These are phyloP conservation scores for Thelephora aurantiotincta DNA, from an alignment of 768 basidiomycete species.

Conservation along the genomic window DNA sequence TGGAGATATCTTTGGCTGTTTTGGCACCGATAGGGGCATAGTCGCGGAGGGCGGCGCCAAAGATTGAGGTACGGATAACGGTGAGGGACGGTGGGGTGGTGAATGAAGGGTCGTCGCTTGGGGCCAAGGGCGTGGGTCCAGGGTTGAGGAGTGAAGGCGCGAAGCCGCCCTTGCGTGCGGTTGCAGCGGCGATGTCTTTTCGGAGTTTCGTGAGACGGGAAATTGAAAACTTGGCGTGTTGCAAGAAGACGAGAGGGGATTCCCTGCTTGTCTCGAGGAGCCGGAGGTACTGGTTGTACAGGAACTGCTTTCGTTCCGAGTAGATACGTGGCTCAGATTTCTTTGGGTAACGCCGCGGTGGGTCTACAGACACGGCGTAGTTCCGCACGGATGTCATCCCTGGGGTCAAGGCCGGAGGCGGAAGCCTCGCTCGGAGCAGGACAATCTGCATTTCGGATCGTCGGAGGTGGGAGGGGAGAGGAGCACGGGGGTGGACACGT, in stretches of 20 bases:
- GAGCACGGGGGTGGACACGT: neutral
- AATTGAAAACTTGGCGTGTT: conserved; percentile 63
- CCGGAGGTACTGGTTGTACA: conserved; percentile 66
- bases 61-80: conserved; percentile 63
- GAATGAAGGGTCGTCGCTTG: conserved; percentile 13
- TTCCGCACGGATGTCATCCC: conserved; percentile 5
- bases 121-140: conserved; percentile 19
- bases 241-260: conserved; percentile 63
- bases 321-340: conserved; percentile 55
- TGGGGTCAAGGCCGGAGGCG: neutral
- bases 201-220: conserved; percentile 55
- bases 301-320: conserved; percentile 64
- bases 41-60: conserved; percentile 65
- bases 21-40: conserved; percentile 33
- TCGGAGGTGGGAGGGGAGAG: neutral
- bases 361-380: conserved; percentile 36
- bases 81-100: conserved; percentile 39
- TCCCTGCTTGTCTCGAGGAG: conserved; percentile 44
- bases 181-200: conserved; percentile 46
- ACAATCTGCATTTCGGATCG: neutral
- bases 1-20: conserved; percentile 37
- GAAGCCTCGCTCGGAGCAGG: neutral
- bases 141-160: conserved; percentile 16
- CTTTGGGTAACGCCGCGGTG: conserved; percentile 34
- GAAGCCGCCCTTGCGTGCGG: conserved; percentile 22